A percentile compares a stretch with the other conserved stretches of the same genome.
Evolutionary conservation across 495 filamentous ascomycete genomes (phyloP).

Genomic region (Aspergillus steynii): DNA sequence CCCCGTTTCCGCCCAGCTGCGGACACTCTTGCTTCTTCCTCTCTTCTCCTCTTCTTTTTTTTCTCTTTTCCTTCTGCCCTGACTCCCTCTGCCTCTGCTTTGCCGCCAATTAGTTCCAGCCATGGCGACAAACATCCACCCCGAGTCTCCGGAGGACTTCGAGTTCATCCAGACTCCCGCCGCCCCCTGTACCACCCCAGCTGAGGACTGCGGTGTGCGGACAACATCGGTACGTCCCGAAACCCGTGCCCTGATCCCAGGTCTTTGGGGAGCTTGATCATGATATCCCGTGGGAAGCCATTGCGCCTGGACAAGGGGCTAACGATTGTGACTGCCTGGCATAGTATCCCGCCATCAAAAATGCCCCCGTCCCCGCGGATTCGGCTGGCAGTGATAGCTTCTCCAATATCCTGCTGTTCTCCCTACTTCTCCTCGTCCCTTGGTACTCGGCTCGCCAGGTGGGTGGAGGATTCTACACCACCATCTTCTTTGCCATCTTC

Average conservation of each 20-base stretch:
- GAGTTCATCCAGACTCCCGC: constrained; percentile 67
- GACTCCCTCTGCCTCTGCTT: constrained; percentile 8
- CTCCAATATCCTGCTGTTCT: constrained; percentile 54
- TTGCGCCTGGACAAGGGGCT: neutral
- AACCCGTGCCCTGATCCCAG: neutral
- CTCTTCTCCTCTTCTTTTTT: constrained; percentile 24
- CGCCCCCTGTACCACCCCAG: constrained; percentile 46
- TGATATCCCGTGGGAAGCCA: neutral
- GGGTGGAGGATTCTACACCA: constrained; percentile 55
- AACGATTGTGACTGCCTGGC: neutral
- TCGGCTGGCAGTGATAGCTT: constrained; percentile 57
- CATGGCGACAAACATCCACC: constrained; percentile 47
- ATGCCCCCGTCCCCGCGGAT: constrained; percentile 63
- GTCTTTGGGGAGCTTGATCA: neutral
- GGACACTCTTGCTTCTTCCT: constrained; percentile 1
- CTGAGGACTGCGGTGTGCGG: constrained; percentile 55
- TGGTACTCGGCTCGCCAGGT: constrained; percentile 55
- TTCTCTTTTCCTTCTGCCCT: constrained; percentile 22
- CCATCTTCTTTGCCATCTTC: constrained; percentile 56
- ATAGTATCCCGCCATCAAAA: constrained; percentile 63
- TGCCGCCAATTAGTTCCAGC: constrained; percentile 26
- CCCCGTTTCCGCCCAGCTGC: neutral
- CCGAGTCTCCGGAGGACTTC: constrained; percentile 62
- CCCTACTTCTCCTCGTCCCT: constrained; percentile 50
- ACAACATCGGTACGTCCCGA: constrained; percentile 54